These are phyloP conservation scores for Acorus calamus DNA, from an alignment of 106 monocot genomes.

Conservation along the genomic window DNA sequence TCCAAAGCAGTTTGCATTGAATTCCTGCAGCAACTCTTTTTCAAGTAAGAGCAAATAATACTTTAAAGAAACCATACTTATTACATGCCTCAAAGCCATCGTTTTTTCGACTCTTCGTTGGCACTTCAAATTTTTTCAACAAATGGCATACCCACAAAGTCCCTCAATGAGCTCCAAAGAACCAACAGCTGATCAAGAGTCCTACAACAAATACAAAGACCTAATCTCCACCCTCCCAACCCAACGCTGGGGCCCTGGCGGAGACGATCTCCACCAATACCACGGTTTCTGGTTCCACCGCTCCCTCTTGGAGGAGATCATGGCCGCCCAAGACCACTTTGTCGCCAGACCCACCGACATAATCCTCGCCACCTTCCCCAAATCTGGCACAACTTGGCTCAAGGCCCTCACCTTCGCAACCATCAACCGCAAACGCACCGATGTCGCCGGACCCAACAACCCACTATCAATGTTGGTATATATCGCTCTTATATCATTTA, in stretches of 20 bases:
- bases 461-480: background rate
- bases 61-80: no score
- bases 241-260: background rate
- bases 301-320: background rate
- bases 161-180: background rate
- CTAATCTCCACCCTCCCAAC: constrained; percentile 1
- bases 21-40: no score
- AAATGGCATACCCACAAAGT: no score
- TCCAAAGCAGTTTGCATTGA: no score
- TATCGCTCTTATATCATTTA: no score
- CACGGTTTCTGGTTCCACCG: constrained; percentile 8
- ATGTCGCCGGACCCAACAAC: background rate
- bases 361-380: constrained; percentile 2
- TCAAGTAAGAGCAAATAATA: no score
- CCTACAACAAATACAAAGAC: background rate
- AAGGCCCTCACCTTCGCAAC: constrained; percentile 1
- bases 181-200: background rate
- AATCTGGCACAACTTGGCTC: constrained; percentile 12
- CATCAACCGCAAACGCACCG: background rate
- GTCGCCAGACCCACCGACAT: background rate
- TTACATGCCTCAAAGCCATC: no score
- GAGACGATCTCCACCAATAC: constrained; percentile 3
- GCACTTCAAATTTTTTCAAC: no score
- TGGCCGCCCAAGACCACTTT: constrained; percentile 3
- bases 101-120: no score